Evolutionary conservation across 163 green algal genomes (phyloP).

Genomic region (Chlamydomonas reinhardtii): DNA sequence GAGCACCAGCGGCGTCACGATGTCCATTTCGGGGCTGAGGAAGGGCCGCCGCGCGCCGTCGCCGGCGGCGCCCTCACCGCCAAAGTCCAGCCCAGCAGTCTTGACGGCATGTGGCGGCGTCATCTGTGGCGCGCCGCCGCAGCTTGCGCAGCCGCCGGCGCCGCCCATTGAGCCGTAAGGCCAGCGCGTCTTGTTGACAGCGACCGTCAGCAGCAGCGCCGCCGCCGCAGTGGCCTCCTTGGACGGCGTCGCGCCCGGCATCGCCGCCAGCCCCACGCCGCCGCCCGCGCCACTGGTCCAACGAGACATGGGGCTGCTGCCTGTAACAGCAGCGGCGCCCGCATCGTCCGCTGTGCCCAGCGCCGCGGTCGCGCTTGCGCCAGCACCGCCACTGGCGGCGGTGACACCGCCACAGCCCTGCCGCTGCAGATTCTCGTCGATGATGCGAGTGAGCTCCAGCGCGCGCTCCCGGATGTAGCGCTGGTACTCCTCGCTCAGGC

Average conservation of each 20-base stretch:
- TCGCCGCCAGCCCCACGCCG: neutral
- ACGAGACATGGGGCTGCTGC: too few relatives aligned
- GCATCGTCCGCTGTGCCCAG: too few relatives aligned
- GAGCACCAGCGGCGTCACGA: neutral
- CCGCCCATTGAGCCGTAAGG: neutral
- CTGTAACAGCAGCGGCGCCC: too few relatives aligned
- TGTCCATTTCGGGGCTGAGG: neutral
- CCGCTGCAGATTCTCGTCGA: conserved; percentile 33
- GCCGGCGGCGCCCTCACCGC: neutral
- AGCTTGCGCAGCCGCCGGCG: neutral
- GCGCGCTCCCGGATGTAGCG: conserved; percentile 25
- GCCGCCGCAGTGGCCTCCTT: conserved; percentile 23
- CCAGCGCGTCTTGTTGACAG: neutral
- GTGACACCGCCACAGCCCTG: neutral
- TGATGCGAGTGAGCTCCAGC: conserved; percentile 9
- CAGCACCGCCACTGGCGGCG: neutral
- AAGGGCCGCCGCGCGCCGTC: neutral
- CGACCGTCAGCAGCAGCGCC: conserved; percentile 18
- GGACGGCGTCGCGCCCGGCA: conserved; percentile 9
- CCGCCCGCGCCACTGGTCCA: neutral
- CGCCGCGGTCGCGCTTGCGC: neutral
- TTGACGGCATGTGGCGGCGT: neutral
- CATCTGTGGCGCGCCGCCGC: neutral
- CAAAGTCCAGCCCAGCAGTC: too few relatives aligned
- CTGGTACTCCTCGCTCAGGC: neutral